Evolutionary conservation across 2,329 filamentous ascomycete genomes (phyloP).

Genomic region (Didymella keratinophila): DNA sequence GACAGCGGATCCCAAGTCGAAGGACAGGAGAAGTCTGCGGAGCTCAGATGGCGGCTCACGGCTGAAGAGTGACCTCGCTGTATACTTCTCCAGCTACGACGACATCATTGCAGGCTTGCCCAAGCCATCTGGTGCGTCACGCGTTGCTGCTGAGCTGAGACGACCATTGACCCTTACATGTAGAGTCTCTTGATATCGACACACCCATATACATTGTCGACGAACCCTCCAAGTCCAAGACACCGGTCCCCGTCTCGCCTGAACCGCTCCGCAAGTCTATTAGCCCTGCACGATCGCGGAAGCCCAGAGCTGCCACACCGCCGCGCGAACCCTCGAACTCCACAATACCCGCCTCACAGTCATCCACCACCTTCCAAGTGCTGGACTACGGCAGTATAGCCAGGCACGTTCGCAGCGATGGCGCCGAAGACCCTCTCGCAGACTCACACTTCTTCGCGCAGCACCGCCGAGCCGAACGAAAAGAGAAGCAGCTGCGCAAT

Average conservation of each 20-base stretch:
- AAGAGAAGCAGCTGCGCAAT: conserved; percentile 73
- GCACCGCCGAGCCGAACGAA: conserved; percentile 68
- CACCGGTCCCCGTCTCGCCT: conserved; percentile 32
- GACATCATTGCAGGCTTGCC: conserved; percentile 88
- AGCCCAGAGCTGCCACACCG: conserved; percentile 30
- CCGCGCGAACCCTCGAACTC: conserved; percentile 26
- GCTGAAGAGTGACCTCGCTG: conserved; percentile 88
- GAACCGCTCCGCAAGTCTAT: conserved; percentile 31
- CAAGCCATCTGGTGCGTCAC: conserved; percentile 72
- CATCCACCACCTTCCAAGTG: conserved; percentile 45
- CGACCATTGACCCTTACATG: conserved; percentile 28
- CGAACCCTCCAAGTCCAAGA: conserved; percentile 52
- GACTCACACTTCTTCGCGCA: conserved; percentile 65
- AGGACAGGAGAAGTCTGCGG: conserved; percentile 79
- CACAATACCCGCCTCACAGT: conserved; percentile 30
- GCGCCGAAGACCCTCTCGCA: conserved; percentile 61
- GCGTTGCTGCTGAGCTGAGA: conserved; percentile 21
- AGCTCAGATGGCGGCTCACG: conserved; percentile 83
- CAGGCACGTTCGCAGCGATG: conserved; percentile 44
- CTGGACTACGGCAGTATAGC: conserved; percentile 55
- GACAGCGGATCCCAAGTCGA: conserved; percentile 23
- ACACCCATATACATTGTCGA: conserved; percentile 78
- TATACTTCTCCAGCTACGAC: conserved; percentile 94
- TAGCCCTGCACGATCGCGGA: conserved; percentile 39
- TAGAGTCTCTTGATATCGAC: conserved; percentile 76